These are phyloP conservation scores for Trametes versicolor DNA, from an alignment of 1,284 basidiomycete species.

Conservation along the genomic window DNA sequence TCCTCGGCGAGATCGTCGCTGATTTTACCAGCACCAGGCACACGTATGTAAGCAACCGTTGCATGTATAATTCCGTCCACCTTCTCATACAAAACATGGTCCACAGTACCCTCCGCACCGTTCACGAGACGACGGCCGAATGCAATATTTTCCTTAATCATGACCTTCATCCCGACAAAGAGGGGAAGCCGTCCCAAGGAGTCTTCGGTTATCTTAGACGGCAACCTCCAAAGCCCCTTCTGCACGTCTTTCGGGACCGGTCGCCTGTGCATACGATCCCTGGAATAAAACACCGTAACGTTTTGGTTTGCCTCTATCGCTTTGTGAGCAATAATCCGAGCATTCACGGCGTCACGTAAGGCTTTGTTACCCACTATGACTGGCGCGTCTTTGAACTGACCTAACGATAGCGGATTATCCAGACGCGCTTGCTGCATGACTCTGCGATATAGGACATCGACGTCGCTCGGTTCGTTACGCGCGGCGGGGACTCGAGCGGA, in stretches of 20 bases:
- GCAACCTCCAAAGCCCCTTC: neutral
- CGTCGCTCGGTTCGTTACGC: neutral
- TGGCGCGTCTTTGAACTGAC: neutral
- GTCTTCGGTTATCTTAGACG: slow-evolving; percentile 1
- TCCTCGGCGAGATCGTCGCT: neutral
- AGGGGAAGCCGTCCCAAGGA: slow-evolving; percentile 28
- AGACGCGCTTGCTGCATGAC: neutral
- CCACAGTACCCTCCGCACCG: slow-evolving; percentile 38
- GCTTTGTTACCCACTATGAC: slow-evolving; percentile 6
- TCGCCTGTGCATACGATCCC: no score
- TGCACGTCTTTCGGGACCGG: no score
- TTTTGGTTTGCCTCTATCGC: neutral
- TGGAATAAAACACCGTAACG: neutral
- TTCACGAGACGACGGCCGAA: slow-evolving; percentile 39
- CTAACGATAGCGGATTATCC: neutral
- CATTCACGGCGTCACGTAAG: neutral
- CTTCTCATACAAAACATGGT: slow-evolving; percentile 30
- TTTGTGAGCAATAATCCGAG: slow-evolving; percentile 4
- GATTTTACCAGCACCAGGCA: neutral
- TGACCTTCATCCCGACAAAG: slow-evolving; percentile 43
- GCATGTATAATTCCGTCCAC: neutral
- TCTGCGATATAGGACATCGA: neutral
- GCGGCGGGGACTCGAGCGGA: no score
- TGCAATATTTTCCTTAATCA: slow-evolving; percentile 41
- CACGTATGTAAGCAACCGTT: neutral